phyloP scores from a whole-genome alignment of 2,329 filamentous ascomycete species.

The Arthrobotrys iridis region DNA sequence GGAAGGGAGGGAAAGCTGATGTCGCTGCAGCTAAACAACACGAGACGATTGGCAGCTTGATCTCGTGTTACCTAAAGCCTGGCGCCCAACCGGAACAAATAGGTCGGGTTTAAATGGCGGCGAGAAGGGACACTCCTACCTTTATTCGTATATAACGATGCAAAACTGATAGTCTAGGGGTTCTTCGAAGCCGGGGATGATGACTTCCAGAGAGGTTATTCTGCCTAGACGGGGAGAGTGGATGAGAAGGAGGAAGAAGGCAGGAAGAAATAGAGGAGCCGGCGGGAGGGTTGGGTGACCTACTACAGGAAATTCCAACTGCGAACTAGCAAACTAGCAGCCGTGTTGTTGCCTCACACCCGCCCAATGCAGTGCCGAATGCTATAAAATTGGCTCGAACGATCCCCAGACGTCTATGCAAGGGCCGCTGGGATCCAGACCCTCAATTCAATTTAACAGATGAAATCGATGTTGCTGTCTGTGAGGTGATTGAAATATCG shows the following conservation, averaged over 20 bases:
- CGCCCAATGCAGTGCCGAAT: not conserved
- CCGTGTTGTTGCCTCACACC: constrained; percentile 3
- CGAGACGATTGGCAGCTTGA: constrained; percentile 3
- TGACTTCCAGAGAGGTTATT: not conserved
- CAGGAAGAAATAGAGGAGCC: not conserved
- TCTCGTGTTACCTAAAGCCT: constrained; percentile 41
- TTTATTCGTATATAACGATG: constrained; percentile 5
- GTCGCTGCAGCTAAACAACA: constrained; percentile 20
- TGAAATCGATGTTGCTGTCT: constrained; percentile 12
- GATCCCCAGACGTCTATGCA: constrained; percentile 1
- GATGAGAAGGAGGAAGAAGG: not conserved
- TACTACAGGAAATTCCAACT: constrained; percentile 10
- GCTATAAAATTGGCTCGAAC: constrained; percentile 2
- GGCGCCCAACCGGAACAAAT: constrained; percentile 20
- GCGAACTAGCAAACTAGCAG: constrained; percentile 4
- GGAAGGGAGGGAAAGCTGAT: not conserved
- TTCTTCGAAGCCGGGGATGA: not conserved
- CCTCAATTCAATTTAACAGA: constrained; percentile 22
- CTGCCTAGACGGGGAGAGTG: constrained; percentile 18
- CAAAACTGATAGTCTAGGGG: not conserved
- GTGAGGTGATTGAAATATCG: constrained; percentile 29
- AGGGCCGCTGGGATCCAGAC: constrained; percentile 19
- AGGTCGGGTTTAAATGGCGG: constrained; percentile 42
- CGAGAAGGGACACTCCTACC: not conserved
- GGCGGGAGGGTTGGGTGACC: not conserved